Evolutionary conservation across 352 stramenopile genomes (phyloP).

Genomic region (Pythium dissimile): DNA sequence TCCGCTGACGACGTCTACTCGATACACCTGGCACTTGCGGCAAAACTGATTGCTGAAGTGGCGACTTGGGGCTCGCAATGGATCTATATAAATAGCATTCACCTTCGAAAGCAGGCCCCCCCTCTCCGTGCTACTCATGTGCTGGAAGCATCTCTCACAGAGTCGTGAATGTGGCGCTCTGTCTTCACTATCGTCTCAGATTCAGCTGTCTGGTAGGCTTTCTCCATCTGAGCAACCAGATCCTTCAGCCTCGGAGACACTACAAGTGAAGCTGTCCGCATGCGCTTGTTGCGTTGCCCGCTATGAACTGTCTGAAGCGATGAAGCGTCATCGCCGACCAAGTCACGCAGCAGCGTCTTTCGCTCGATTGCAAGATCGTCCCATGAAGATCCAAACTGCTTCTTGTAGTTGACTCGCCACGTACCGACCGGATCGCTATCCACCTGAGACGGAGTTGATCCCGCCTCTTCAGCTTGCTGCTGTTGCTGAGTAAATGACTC

Average conservation of each 20-base stretch:
- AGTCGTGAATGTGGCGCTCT: too few species aligned
- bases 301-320: conserved; percentile 31
- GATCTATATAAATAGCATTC: conserved; percentile 23
- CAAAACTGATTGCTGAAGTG: not conserved
- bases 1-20: not conserved
- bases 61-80: too few species aligned
- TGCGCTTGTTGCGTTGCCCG: conserved; percentile 10
- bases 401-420: conserved; percentile 61
- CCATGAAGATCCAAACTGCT: conserved; percentile 75
- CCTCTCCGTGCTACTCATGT: not conserved
- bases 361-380: conserved; percentile 77
- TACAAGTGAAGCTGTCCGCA: conserved; percentile 15
- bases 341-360: conserved; percentile 69
- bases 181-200: conserved; percentile 3
- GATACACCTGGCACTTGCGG: not conserved
- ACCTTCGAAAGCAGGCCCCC: not conserved
- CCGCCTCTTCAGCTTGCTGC: conserved; percentile 11
- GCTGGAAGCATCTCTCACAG: not conserved
- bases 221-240: conserved; percentile 19
- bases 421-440: conserved; percentile 18
- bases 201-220: not conserved
- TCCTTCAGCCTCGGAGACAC: conserved; percentile 13
- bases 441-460: conserved; percentile 3
- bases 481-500: conserved; percentile 26
- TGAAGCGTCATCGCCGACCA: conserved; percentile 28